phyloP scores from a whole-genome alignment of 1,139 yeast species.

The Schwanniomyces etchellsii region DNA sequence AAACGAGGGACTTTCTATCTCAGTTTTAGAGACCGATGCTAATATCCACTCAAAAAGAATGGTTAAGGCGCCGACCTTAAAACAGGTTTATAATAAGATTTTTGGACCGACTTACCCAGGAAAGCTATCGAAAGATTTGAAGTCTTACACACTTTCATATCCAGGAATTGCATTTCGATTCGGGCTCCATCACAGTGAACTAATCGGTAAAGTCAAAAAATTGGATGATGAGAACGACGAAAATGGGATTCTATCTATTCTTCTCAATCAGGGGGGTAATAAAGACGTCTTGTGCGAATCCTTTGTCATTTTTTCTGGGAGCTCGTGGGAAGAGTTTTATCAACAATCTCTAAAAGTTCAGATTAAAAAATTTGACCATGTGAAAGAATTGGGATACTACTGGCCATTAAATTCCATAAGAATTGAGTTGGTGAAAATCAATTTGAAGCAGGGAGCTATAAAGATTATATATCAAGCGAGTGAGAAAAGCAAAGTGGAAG shows the following conservation, averaged over 20 bases:
- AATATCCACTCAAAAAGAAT: conserved; percentile 1
- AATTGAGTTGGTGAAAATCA: conserved; percentile 7
- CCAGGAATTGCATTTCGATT: conserved; percentile 52
- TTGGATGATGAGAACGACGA: conserved; percentile 8
- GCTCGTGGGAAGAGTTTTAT: conserved; percentile 21
- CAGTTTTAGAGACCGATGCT: background rate
- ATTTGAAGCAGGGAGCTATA: conserved; percentile 10
- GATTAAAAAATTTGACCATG: background rate
- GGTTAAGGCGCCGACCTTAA: conserved; percentile 21
- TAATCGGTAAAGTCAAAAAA: conserved; percentile 12
- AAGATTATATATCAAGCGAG: conserved; percentile 7
- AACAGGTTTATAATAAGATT: conserved; percentile 46
- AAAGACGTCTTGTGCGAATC: conserved; percentile 31
- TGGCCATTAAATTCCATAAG: conserved; percentile 1
- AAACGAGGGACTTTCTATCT: background rate
- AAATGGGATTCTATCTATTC: conserved; percentile 20
- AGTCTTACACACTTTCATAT: conserved; percentile 41
- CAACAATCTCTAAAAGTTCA: conserved; percentile 20
- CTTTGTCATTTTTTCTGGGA: conserved; percentile 31
- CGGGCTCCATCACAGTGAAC: conserved; percentile 15
- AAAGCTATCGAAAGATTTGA: conserved; percentile 12
- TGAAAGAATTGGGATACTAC: background rate
- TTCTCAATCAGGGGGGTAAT: conserved; percentile 27
- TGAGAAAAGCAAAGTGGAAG: conserved; percentile 5
- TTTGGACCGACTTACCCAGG: conserved; percentile 68